Conservation (phyloP, 805 yeast genomes). For the Metschnikowia rubicola region DNA sequence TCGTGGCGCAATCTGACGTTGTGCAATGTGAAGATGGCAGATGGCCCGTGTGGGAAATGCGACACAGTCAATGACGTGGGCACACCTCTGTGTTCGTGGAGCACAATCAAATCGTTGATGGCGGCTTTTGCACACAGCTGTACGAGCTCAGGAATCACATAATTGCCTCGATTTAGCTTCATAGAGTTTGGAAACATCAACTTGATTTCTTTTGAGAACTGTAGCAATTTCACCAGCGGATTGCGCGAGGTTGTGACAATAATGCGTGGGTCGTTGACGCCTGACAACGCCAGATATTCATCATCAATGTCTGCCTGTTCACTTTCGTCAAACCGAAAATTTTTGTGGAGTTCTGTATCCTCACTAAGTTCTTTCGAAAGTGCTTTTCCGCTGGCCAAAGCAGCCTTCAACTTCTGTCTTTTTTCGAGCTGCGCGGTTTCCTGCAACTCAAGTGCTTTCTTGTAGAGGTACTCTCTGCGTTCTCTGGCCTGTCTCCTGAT, state of each 20-base stretch:
- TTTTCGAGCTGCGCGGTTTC: conserved; percentile 84
- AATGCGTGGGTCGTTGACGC: conserved; percentile 84
- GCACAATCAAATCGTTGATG: conserved; percentile 76
- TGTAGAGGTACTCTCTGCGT: conserved; percentile 87
- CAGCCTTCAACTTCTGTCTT: conserved; percentile 79
- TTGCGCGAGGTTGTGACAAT: conserved; percentile 92
- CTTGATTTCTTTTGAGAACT: conserved; percentile 89
- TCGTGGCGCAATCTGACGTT: conserved; percentile 95
- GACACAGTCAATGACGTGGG: conserved; percentile 91
- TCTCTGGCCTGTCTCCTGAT: conserved; percentile 93
- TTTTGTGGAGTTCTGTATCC: conserved; percentile 74
- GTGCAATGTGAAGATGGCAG: conserved; percentile 89
- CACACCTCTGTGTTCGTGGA: conserved; percentile 97
- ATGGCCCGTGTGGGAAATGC: conserved; percentile 98
- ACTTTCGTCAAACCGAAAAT: conserved; percentile 84
- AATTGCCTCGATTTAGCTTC: conserved; percentile 89
- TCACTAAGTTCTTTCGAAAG: conserved; percentile 88
- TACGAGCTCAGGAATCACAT: conserved; percentile 79
- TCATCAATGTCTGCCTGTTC: conserved; percentile 73
- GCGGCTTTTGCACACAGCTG: conserved; percentile 78
- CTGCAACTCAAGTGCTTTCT: conserved; percentile 84
- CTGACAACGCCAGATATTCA: conserved; percentile 84
- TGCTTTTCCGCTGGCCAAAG: conserved; percentile 88
- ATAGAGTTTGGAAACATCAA: conserved; percentile 86
- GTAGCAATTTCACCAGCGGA: conserved; percentile 80